Base-by-base conservation (phyloP, 2,329 filamentous ascomycete genomes). In the Decorospora gaudefroyi region DNA sequence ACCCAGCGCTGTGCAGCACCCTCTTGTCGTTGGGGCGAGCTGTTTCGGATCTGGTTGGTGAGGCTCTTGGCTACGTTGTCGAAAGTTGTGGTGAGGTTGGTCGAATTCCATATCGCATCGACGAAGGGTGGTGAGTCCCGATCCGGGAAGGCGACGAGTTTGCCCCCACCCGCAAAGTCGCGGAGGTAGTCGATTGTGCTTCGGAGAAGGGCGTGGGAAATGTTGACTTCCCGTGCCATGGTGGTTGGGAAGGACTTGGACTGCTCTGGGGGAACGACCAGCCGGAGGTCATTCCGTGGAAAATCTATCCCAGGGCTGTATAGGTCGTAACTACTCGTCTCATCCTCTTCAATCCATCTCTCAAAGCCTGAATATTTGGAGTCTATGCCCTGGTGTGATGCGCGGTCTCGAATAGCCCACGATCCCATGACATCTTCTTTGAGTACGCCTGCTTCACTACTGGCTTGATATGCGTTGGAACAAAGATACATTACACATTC, bases 401-500 rank as follows among this genome's bases (percentile, higher is more conserved):
- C n/a, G 3, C 40, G 39, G 3, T 34, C 47, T 32, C 26, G 47
- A 17, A 28, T 11, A 5, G 41, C 31, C 42, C 48, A 51, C 3
- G 45, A 49, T 3, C 8, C 21, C 3, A 46, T 4, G 3, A 43
- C 17, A 2, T 17, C 2, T 11, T 53, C 46, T 4, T 41, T 7
- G 3, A 46, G 6, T 18, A 38, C 4, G 9, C 27, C 31, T 8
- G 35, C 42, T 11, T 43, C 11, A 6, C 28, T 49, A 6, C 27
- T 40, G 15, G 44, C 18, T 23, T 43, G 21, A 6, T 51, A 51
- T 4, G 34, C 38, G 6, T 54, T 54, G 9, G 48, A 34, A 19
- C 47, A 54, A 4, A 49, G 19, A 17, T 54, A 51, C 3, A 54
- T 25, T 6, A 38, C 47, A 12, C 51, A 54, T 15, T 54, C 51